A percentile compares a stretch with the other conserved stretches of the same genome.
Conservation (phyloP, 2,329 filamentous ascomycete genomes). For the Alternaria sp. region DNA sequence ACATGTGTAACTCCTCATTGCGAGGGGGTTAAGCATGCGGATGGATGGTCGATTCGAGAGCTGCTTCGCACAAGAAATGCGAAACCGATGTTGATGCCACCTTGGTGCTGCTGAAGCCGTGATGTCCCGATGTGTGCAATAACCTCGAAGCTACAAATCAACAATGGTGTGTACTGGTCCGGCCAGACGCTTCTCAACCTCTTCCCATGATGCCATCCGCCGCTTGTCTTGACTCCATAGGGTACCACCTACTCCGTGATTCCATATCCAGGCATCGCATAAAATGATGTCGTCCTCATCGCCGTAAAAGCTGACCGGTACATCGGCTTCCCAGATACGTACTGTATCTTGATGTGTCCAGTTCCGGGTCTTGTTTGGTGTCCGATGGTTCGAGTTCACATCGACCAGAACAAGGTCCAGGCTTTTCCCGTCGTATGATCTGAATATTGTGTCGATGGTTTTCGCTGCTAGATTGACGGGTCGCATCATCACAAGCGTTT, state of each 20-base stretch:
- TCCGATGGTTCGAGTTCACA: conserved; percentile 31
- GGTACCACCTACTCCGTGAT: conserved; percentile 26
- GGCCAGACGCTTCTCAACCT: conserved; percentile 16
- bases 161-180: conserved; percentile 18
- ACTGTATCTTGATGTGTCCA: conserved; percentile 31
- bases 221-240: conserved; percentile 29
- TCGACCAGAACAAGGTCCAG: conserved; percentile 37
- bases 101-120: neutral
- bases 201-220: conserved; percentile 29
- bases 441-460: conserved; percentile 27
- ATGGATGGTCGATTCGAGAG: neutral
- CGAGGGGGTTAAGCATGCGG: neutral
- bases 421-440: conserved; percentile 22
- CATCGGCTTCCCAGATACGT: conserved; percentile 35
- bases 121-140: neutral
- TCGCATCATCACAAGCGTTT: conserved; percentile 26
- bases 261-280: conserved; percentile 36
- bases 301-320: conserved; percentile 37
- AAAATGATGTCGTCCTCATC: conserved; percentile 33
- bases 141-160: neutral
- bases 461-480: conserved; percentile 14
- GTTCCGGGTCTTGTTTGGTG: conserved; percentile 22
- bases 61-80: neutral
- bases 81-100: neutral
- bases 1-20: neutral